Evolutionary conservation across 352 stramenopile genomes (phyloP), one percentile per base, ranked within the genome.

Genomic region (Pythium brachiatum): DNA sequence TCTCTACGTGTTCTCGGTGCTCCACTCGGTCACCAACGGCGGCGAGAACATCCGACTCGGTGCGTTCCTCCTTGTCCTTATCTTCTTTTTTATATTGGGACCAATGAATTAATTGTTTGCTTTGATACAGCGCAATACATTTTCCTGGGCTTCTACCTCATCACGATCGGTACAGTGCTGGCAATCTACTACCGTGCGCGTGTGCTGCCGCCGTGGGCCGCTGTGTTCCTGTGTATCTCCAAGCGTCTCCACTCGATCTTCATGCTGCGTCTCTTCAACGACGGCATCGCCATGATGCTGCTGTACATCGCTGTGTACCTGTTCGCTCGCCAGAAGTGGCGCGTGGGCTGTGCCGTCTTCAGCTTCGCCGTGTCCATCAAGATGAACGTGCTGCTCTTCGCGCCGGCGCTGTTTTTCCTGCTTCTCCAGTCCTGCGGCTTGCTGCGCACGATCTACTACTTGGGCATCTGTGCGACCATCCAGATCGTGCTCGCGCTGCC

Each of bases 331-430:
- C 86, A 90, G 62, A 79, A 86, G 41, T 97, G 87, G 87, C 83
- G 86, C 46, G 72, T 88, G 48, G 95, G 93, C 46, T 98, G 94
- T 61, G 75, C 96, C 3, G 43, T 98, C 38, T 99, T 98, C 80
- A 98, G 92, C 53, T 75, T 98, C 26, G 95, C 94, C 18, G 95
- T 99, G 9, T 98, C 91, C 32, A 92, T 99, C 69, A 99, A 99
- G 80, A 99, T 99, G 97, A 99, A 99, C 83, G 84, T 99, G 31
- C 79, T 99, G 44, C 82, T 99, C 13, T 99, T 99, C 67, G 95
- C 96, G 41, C 97, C 97, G 0, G 97, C 94, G 38, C 73, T 99
- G 2, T 90, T 99, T 51, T 92, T 99, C 57, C 73, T 99, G 44
- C 74, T 99, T 46, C 76, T 99, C 21, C 92, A 98, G 69, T 88